These are phyloP conservation scores for Dimocarpus longan DNA, from an alignment of 345 rosid genomes.

Conservation along the genomic window DNA sequence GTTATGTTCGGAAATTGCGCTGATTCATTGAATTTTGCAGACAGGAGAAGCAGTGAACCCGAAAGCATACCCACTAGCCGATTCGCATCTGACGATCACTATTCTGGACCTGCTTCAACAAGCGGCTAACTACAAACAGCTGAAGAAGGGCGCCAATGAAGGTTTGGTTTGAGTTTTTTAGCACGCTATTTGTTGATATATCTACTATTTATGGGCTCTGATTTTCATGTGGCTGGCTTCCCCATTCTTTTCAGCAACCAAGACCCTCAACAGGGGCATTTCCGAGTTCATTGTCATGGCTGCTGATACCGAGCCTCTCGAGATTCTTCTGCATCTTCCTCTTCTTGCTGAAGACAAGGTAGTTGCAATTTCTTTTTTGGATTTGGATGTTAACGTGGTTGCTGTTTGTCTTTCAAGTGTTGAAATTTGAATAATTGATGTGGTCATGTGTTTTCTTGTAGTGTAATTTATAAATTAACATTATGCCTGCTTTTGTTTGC, in stretches of 20 bases:
- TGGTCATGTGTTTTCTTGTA: too few species aligned
- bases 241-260: constrained; percentile 58
- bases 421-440: background rate
- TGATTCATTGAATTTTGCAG: constrained; percentile 31
- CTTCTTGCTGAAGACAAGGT: constrained; percentile 87
- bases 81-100: constrained; percentile 70
- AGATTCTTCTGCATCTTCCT: constrained; percentile 77
- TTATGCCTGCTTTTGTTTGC: background rate
- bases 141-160: constrained; percentile 96
- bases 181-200: background rate
- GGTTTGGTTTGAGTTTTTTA: constrained; percentile 31
- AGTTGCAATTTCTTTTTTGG: background rate
- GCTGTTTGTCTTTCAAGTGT: too few species aligned
- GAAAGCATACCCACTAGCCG: constrained; percentile 83
- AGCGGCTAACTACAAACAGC: constrained; percentile 93
- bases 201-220: background rate
- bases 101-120: constrained; percentile 87
- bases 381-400: background rate
- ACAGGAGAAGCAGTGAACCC: constrained; percentile 73
- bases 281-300: constrained; percentile 91
- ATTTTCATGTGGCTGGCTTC: background rate
- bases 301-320: constrained; percentile 80
- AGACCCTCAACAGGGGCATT: constrained; percentile 89
- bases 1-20: background rate
- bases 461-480: background rate